Percentiles rank a stretch among this genome's conserved stretches.
phyloP scores from a whole-genome alignment of 192 early-diverging fungal genomes.

The Nowakowskiella sp. region DNA sequence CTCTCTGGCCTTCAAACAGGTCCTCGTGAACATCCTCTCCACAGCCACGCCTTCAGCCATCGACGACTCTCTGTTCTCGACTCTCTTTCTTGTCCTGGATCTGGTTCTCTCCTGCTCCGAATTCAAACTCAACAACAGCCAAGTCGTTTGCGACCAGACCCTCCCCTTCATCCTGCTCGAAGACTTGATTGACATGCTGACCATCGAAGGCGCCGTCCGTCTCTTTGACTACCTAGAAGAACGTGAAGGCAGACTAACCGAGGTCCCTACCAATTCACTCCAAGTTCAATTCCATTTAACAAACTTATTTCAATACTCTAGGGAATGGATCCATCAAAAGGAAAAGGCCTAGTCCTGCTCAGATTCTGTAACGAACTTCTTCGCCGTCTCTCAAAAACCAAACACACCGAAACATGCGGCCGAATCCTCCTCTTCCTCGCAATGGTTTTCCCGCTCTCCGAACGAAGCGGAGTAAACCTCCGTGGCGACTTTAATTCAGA shows the following conservation, averaged over 20 bases:
- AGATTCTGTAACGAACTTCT: constrained; percentile 84
- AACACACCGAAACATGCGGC: constrained; percentile 71
- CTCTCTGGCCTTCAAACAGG: no score
- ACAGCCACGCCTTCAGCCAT: no score
- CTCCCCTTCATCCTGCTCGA: constrained; percentile 55
- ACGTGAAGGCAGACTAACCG: constrained; percentile 39
- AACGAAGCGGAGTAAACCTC: constrained; percentile 78
- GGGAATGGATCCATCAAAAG: constrained; percentile 62
- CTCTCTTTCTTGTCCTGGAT: no score
- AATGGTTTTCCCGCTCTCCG: constrained; percentile 72
- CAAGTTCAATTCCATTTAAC: neutral
- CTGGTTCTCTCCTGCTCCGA: no score
- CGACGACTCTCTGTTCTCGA: no score
- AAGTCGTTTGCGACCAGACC: constrained; percentile 33
- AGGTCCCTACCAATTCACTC: constrained; percentile 27
- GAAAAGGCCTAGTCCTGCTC: constrained; percentile 78
- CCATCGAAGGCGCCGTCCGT: constrained; percentile 41
- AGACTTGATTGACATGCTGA: constrained; percentile 60
- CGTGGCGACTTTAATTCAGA: constrained; percentile 78
- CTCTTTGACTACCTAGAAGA: constrained; percentile 62
- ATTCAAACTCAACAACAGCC: no score
- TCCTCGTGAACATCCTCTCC: no score
- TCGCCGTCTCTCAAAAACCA: constrained; percentile 75
- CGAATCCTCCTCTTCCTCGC: constrained; percentile 85
- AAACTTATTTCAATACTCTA: constrained; percentile 9